Conservation (phyloP, 2,329 filamentous ascomycete species). For the Fonsecaea multimorphosa region DNA sequence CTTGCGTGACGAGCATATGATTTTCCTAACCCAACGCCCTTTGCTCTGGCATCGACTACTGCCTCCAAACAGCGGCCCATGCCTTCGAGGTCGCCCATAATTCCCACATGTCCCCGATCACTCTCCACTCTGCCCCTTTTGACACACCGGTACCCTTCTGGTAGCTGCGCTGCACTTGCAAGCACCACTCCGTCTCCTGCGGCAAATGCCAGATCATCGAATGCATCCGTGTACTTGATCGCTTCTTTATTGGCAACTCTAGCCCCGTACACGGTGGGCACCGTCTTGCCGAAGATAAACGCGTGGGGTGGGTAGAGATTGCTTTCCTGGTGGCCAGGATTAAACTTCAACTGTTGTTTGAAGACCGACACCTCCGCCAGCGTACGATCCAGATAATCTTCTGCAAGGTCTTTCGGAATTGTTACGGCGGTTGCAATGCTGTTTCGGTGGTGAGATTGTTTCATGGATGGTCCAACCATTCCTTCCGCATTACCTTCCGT, state of each 20-base stretch:
- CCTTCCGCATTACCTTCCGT: constrained; percentile 31
- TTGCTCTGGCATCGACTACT: constrained; percentile 68
- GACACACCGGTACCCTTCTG: constrained; percentile 75
- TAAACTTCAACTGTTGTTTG: constrained; percentile 74
- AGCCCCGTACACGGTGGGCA: constrained; percentile 83
- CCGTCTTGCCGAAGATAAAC: constrained; percentile 84
- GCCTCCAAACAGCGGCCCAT: constrained; percentile 76
- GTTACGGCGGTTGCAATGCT: constrained; percentile 49
- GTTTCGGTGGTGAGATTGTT: constrained; percentile 40
- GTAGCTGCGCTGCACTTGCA: constrained; percentile 83
- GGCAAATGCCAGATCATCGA: constrained; percentile 85
- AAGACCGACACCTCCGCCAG: constrained; percentile 75
- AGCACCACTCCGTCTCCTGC: constrained; percentile 89
- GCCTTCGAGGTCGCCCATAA: constrained; percentile 82
- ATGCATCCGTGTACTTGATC: constrained; percentile 77
- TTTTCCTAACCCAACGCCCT: constrained; percentile 72
- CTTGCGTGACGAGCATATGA: constrained; percentile 5
- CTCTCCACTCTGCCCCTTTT: constrained; percentile 76
- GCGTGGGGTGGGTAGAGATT: constrained; percentile 83
- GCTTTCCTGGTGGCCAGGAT: constrained; percentile 61
- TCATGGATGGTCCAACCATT: constrained; percentile 31
- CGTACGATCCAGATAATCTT: constrained; percentile 75
- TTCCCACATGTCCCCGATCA: constrained; percentile 83
- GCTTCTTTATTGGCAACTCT: constrained; percentile 74
- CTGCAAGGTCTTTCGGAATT: constrained; percentile 60